Evolutionary conservation across 257 asterid species (phyloP), one percentile per base, ranked within the genome.

Genomic region (Penstemon davidsonii): DNA sequence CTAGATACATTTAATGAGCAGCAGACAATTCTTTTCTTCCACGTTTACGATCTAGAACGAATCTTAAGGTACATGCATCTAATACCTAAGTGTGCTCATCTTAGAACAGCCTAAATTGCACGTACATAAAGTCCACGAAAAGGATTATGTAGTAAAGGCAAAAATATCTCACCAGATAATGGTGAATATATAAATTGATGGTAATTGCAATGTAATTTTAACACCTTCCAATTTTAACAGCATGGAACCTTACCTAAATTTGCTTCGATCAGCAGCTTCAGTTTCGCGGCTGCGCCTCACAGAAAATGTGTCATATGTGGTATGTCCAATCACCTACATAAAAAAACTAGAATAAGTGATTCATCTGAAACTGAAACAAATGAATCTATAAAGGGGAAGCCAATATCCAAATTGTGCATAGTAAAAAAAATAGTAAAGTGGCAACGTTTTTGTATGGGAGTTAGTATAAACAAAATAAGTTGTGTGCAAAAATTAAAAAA

Each of bases 1-100:
- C 67, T 36, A 13, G 59, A 59, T 69, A 57, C 67, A 59, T 36
- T 7, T 39, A 47, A 58, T 54, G 42, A 67, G 55, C 64, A 67
- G 55, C 33, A 10, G 44, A 41, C 2, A 2, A n/a, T 42, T 60
- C n/a, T 8, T 37, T 10, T 36, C 5, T 38, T 13, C 25, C 11
- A 38, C 25, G 5, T 33, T 25, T 37, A 56, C 4, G 7, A 9
- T 36, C 44, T 11, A 3, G 37, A 10, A 64, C 42, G 72, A 57
- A 65, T 18, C 12, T 37, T 45, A 4, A 71, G 52, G 13, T 56
- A 19, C 55, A 62, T 61, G 64, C 42, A 54, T 61, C 39, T 12
- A 59, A 40, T 43, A 40, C 51, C 65, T 60, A 60, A 62, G 50
- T n/a, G 18, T 40, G 44, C 66, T 44, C 47, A 7, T 55, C 51